Evolutionary conservation across 2,329 filamentous ascomycete species (phyloP).

Genomic region (Colletotrichum phormii): DNA sequence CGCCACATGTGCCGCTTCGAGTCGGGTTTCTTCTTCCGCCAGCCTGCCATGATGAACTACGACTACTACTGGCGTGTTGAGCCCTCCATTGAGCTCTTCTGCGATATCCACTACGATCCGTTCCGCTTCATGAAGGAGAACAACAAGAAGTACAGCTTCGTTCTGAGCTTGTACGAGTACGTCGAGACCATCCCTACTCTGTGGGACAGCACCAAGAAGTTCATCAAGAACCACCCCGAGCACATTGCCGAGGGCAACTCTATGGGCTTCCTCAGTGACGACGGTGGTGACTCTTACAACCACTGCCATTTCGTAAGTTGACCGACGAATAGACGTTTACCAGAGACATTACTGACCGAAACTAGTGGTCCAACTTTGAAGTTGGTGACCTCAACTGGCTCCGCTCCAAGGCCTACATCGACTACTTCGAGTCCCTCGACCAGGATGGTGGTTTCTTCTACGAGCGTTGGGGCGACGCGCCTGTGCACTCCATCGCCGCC

Average conservation of each 20-base stretch:
- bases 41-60: slow-evolving; percentile 92
- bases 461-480: slow-evolving; percentile 97
- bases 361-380: slow-evolving; percentile 98
- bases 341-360: slow-evolving; percentile 41
- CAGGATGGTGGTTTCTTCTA: slow-evolving; percentile 97
- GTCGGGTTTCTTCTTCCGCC: slow-evolving; percentile 99
- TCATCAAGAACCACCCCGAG: slow-evolving; percentile 90
- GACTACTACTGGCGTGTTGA: slow-evolving; percentile 99
- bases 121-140: slow-evolving; percentile 97
- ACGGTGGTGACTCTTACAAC: slow-evolving; percentile 93
- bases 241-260: slow-evolving; percentile 87
- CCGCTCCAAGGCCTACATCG: slow-evolving; percentile 86
- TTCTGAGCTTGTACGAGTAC: slow-evolving; percentile 95
- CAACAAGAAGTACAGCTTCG: slow-evolving; percentile 98
- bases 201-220: slow-evolving; percentile 95
- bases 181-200: slow-evolving; percentile 95
- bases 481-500: slow-evolving; percentile 97
- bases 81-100: slow-evolving; percentile 95
- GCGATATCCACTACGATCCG: slow-evolving; percentile 94
- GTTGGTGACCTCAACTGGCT: slow-evolving; percentile 95
- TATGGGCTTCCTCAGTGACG: slow-evolving; percentile 91
- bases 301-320: slow-evolving; percentile 91
- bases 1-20: slow-evolving; percentile 99
- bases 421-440: slow-evolving; percentile 92
- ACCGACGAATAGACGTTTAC: background rate